Conservation (phyloP, 1,284 basidiomycete genomes). For the Albatrellus sp. region DNA sequence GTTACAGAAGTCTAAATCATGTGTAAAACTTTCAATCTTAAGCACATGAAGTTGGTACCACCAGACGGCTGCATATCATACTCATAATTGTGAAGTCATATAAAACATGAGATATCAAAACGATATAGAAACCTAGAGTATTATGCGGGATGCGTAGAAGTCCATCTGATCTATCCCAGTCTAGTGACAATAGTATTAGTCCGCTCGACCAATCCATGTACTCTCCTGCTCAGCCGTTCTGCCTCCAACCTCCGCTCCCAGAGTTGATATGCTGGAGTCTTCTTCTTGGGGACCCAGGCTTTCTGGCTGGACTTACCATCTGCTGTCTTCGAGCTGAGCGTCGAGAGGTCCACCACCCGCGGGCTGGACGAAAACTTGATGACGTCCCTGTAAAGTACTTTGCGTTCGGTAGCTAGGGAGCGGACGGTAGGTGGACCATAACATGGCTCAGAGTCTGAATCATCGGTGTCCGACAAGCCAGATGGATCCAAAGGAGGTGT, state of each 20-base stretch:
- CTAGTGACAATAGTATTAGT: slow-evolving; percentile 22
- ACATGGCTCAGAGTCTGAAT: slow-evolving; percentile 38
- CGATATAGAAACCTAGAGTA: background rate
- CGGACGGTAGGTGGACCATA: slow-evolving; percentile 41
- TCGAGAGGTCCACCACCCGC: slow-evolving; percentile 72
- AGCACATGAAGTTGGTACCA: too few relatives aligned
- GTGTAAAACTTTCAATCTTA: too few relatives aligned
- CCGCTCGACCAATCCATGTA: slow-evolving; percentile 58
- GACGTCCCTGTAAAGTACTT: slow-evolving; percentile 72
- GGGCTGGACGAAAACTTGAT: slow-evolving; percentile 71
- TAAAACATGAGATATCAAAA: background rate
- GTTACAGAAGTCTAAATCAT: too few relatives aligned
- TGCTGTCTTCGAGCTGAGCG: slow-evolving; percentile 35
- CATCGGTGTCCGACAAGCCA: slow-evolving; percentile 47
- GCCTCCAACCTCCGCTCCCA: slow-evolving; percentile 65
- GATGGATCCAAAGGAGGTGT: slow-evolving; percentile 57
- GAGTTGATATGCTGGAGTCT: slow-evolving; percentile 70
- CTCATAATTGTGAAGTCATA: too few relatives aligned
- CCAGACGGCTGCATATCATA: too few relatives aligned
- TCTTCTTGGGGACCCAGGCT: slow-evolving; percentile 64
- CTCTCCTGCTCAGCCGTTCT: slow-evolving; percentile 52
- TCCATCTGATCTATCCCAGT: background rate
- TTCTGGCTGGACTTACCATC: slow-evolving; percentile 26
- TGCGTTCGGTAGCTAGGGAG: slow-evolving; percentile 68
- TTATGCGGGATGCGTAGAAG: too few relatives aligned